These are phyloP conservation scores for Teunomyces cretensis DNA, from an alignment of 805 yeast genomes.

Conservation along the genomic window DNA sequence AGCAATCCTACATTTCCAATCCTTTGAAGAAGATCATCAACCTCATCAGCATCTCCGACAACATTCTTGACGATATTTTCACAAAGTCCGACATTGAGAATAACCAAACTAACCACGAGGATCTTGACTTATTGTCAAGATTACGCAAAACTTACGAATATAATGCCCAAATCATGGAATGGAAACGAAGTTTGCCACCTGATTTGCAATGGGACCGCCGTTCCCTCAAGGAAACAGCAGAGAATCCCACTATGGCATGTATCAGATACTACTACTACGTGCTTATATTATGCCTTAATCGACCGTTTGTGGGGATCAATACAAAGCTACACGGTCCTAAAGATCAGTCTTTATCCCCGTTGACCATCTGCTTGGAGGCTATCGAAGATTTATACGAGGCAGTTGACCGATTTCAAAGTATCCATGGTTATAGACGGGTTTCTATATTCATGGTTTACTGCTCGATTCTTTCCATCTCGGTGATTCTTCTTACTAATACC, in stretches of 20 bases:
- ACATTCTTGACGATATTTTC: slow-evolving; percentile 45
- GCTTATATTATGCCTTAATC: slow-evolving; percentile 55
- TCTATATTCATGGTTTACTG: slow-evolving; percentile 50
- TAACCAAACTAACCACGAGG: slow-evolving; percentile 29
- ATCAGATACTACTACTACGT: slow-evolving; percentile 60
- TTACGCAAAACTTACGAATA: slow-evolving; percentile 42
- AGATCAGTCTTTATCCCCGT: slow-evolving; percentile 25
- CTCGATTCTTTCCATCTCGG: slow-evolving; percentile 45
- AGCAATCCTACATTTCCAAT: slow-evolving; percentile 38
- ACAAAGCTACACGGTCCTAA: slow-evolving; percentile 13
- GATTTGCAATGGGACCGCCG: slow-evolving; percentile 50
- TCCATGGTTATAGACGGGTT: slow-evolving; percentile 41
- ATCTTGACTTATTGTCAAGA: slow-evolving; percentile 42
- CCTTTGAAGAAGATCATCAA: slow-evolving; percentile 45
- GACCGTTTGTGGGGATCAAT: slow-evolving; percentile 53
- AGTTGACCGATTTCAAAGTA: slow-evolving; percentile 33
- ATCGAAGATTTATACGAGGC: slow-evolving; percentile 44
- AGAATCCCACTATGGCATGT: slow-evolving; percentile 53
- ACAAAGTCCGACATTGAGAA: slow-evolving; percentile 35
- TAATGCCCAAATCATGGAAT: slow-evolving; percentile 48
- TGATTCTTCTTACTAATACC: slow-evolving; percentile 35
- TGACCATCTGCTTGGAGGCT: slow-evolving; percentile 34
- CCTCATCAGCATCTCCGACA: slow-evolving; percentile 44
- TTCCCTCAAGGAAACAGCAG: slow-evolving; percentile 40
- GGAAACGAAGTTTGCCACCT: slow-evolving; percentile 52